Conservation (phyloP, 306 rosid genomes). For the Notholithocarpus densiflorus region DNA sequence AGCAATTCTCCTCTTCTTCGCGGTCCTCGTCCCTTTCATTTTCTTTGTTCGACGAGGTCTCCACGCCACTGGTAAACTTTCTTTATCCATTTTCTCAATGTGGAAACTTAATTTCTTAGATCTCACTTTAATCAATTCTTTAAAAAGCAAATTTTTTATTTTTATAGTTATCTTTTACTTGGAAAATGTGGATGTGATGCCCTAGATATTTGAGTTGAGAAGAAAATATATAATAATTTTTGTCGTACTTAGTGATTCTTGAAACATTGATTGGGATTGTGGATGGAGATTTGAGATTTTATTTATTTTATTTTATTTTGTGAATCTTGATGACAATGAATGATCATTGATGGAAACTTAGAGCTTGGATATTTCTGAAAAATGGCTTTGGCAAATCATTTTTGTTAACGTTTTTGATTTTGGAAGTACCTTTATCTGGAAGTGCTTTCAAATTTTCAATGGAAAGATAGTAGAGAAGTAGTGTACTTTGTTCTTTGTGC, state of each 20-base stretch:
- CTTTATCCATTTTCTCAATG: background rate
- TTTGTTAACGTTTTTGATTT: background rate
- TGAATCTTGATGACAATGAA: background rate
- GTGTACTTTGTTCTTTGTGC: background rate
- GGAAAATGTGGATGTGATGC: background rate
- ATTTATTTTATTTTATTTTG: background rate
- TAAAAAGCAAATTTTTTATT: background rate
- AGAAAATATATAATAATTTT: background rate
- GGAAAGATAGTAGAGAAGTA: too few relatives aligned
- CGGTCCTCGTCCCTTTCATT: conserved; percentile 50
- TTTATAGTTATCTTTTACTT: background rate
- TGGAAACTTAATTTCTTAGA: background rate
- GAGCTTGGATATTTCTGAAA: background rate
- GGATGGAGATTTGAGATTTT: background rate
- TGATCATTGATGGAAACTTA: background rate
- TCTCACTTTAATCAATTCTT: background rate
- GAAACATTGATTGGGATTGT: background rate
- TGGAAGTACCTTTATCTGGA: background rate
- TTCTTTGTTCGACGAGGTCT: conserved; percentile 69
- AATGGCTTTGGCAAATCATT: background rate
- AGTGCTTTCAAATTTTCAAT: background rate
- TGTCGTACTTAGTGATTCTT: background rate
- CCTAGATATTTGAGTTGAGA: background rate
- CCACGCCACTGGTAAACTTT: conserved; percentile 46
- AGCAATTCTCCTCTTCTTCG: conserved; percentile 41